Evolutionary conservation across 768 basidiomycete genomes (phyloP).

Genomic region (Mrakia gelida): DNA sequence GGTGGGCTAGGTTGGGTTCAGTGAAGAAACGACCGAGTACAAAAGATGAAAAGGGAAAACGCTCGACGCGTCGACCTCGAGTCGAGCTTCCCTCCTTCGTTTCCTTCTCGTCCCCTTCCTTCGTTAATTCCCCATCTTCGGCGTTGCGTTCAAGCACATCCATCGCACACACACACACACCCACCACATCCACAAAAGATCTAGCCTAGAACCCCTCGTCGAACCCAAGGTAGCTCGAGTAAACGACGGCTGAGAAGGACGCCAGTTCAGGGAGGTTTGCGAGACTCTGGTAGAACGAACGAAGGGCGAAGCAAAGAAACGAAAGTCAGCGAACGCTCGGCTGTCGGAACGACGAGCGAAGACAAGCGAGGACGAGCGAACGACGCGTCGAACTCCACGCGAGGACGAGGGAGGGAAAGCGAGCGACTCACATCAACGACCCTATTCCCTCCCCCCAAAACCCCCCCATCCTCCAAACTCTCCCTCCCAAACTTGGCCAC

Average conservation of each 20-base stretch:
- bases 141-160: too few species aligned
- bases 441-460: conserved; percentile 54
- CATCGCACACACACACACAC: too few species aligned
- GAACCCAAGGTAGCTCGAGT: conserved; percentile 18
- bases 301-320: not conserved
- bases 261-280: conserved; percentile 20
- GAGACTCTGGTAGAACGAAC: conserved; percentile 8
- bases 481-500: conserved; percentile 71
- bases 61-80: too few species aligned
- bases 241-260: conserved; percentile 19
- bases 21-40: too few species aligned
- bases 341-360: not conserved
- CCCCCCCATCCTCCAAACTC: conserved; percentile 58
- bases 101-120: too few species aligned
- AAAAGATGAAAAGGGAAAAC: too few species aligned
- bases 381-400: not conserved
- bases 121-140: too few species aligned
- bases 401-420: too few species aligned
- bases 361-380: not conserved
- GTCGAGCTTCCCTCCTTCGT: too few species aligned
- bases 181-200: too few species aligned
- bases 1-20: too few species aligned
- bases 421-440: conserved; percentile 66
- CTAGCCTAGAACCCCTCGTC: not conserved
- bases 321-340: too few species aligned